phyloP scores from a whole-genome alignment of 2,329 filamentous ascomycete genomes.

The Microdochium paspali region DNA sequence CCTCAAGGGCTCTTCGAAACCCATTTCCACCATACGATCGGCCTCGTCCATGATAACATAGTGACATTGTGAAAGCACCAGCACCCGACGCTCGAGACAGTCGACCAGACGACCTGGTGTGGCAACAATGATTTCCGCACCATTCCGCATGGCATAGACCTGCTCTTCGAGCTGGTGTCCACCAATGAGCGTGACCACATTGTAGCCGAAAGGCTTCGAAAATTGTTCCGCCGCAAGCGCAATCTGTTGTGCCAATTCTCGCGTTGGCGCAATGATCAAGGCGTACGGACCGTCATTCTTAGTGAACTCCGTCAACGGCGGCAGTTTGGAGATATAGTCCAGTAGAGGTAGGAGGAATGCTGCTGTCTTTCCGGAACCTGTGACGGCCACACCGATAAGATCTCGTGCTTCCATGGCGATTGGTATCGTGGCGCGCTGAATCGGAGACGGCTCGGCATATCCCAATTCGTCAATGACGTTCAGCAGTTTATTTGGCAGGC shows the following conservation, averaged over 20 bases:
- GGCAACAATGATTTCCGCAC: constrained; percentile 96
- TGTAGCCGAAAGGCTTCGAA: constrained; percentile 81
- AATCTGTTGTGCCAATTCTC: constrained; percentile 96
- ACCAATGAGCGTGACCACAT: constrained; percentile 94
- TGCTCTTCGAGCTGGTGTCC: constrained; percentile 94
- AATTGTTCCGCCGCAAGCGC: constrained; percentile 92
- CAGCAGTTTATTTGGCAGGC: constrained; percentile 66
- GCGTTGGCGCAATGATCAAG: constrained; percentile 92
- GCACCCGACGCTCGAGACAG: constrained; percentile 85
- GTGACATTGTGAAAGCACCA: constrained; percentile 92
- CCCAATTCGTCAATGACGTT: constrained; percentile 77
- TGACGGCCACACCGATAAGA: constrained; percentile 96
- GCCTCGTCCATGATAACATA: constrained; percentile 99
- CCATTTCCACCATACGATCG: constrained; percentile 97
- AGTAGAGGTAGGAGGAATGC: constrained; percentile 87
- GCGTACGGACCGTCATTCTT: constrained; percentile 95
- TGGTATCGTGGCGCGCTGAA: constrained; percentile 90
- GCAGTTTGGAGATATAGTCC: constrained; percentile 88
- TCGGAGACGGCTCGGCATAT: constrained; percentile 83
- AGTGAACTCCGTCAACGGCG: constrained; percentile 72
- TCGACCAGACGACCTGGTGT: constrained; percentile 95
- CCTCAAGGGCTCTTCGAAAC: constrained; percentile 95
- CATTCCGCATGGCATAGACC: constrained; percentile 78
- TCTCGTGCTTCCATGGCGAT: constrained; percentile 89
- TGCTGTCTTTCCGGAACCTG: constrained; percentile 96